phyloP scores from a whole-genome alignment of 129 eudicot genomes.

The Flaveria ramosissima region DNA sequence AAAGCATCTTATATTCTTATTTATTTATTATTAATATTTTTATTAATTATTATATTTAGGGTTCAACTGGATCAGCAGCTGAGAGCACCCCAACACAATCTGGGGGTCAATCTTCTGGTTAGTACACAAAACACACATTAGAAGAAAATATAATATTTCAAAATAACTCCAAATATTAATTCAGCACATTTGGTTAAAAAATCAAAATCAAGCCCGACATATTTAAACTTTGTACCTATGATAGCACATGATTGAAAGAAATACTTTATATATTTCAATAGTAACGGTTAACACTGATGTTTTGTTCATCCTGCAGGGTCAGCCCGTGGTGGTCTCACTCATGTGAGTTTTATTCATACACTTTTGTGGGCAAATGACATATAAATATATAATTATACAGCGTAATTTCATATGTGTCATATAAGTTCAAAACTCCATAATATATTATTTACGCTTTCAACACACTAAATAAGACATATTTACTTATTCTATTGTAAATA shows the following conservation, averaged over 20 bases:
- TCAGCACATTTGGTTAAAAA: background rate
- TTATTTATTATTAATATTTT: background rate
- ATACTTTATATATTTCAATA: background rate
- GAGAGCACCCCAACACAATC: slow-evolving; percentile 27
- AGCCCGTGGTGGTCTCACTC: slow-evolving; percentile 37
- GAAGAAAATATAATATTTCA: background rate
- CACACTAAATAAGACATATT: background rate
- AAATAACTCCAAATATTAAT: background rate
- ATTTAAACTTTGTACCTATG: background rate
- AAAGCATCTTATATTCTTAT: background rate
- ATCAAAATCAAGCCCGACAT: background rate
- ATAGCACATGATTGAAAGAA: background rate
- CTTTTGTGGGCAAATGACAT: background rate
- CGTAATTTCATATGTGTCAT: background rate
- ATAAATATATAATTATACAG: background rate
- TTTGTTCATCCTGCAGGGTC: slow-evolving; percentile 46
- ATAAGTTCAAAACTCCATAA: background rate
- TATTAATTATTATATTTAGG: slow-evolving; percentile 41
- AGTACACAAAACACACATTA: slow-evolving; percentile 14
- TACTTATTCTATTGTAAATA: background rate
- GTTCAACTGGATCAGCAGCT: slow-evolving; percentile 50
- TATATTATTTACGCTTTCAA: background rate
- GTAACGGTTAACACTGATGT: background rate
- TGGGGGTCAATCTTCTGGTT: slow-evolving; percentile 69
- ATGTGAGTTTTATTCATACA: slow-evolving; percentile 34